Conservation (phyloP, 2,329 filamentous ascomycete genomes). For the Beauveria brongniartii region DNA sequence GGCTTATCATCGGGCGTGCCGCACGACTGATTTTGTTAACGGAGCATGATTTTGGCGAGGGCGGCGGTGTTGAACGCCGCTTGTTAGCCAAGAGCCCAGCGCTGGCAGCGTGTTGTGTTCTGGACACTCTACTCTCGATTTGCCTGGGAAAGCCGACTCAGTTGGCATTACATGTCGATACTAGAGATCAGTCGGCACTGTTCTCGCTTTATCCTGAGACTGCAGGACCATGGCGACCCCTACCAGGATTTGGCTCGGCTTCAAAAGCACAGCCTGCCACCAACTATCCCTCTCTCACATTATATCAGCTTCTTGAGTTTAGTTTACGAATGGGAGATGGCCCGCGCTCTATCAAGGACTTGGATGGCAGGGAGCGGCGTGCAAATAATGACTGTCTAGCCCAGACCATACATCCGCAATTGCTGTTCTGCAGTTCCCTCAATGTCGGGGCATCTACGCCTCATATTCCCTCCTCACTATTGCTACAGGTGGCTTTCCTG, state of each 20-base stretch:
- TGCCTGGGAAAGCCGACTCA: constrained; percentile 42
- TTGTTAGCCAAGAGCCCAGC: constrained; percentile 18
- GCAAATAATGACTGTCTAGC: constrained; percentile 23
- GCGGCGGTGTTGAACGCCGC: background rate
- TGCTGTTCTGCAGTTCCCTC: constrained; percentile 31
- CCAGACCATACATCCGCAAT: constrained; percentile 24
- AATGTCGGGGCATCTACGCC: constrained; percentile 28
- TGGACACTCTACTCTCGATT: constrained; percentile 51
- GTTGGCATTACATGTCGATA: constrained; percentile 36
- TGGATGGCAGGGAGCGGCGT: constrained; percentile 13
- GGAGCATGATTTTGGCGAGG: constrained; percentile 16
- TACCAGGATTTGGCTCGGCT: constrained; percentile 27
- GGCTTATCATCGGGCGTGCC: constrained; percentile 58
- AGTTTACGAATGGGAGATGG: background rate
- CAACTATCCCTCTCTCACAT: background rate
- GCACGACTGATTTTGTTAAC: constrained; percentile 32
- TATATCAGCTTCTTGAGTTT: constrained; percentile 7
- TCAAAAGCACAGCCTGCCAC: background rate
- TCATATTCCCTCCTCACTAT: constrained; percentile 26
- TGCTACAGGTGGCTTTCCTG: constrained; percentile 31
- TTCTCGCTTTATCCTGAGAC: constrained; percentile 63
- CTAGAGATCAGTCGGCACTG: constrained; percentile 37
- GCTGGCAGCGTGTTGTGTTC: constrained; percentile 49
- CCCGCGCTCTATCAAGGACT: constrained; percentile 13
- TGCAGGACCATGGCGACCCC: constrained; percentile 64